Conservation (phyloP, 1,284 basidiomycete genomes). For the Tilletiopsis washingtonensis region DNA sequence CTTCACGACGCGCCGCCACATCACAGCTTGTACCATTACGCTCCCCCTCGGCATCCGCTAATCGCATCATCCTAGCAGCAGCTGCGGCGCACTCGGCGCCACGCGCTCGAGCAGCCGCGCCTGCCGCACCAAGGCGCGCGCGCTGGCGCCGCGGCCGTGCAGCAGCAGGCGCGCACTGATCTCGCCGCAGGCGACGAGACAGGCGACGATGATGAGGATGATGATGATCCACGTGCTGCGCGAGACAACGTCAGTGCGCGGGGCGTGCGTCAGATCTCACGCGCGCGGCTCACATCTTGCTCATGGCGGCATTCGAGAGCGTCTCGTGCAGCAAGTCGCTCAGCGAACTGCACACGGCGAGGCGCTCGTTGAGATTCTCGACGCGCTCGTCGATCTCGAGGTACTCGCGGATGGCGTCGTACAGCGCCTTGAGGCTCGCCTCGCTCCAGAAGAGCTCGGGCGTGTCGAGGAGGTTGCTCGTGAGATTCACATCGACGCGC, state of each 20-base stretch:
- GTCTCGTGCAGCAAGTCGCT: conserved; percentile 79
- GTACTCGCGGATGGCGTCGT: conserved; percentile 88
- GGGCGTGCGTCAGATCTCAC: background rate
- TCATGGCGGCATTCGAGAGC: conserved; percentile 78
- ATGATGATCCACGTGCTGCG: conserved; percentile 77
- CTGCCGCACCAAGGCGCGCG: background rate
- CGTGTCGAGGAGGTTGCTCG: conserved; percentile 83
- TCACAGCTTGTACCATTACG: no score
- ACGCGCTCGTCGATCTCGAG: conserved; percentile 83
- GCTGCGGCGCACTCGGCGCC: no score
- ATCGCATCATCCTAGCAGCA: no score
- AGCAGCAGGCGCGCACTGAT: conserved; percentile 72
- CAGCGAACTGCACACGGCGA: conserved; percentile 68
- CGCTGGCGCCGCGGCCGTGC: conserved; percentile 29
- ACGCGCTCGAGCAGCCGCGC: no score
- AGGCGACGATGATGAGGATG: conserved; percentile 82
- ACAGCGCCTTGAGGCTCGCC: conserved; percentile 76
- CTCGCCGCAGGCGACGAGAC: conserved; percentile 77
- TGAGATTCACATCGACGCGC: conserved; percentile 80
- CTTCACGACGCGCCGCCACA: no score
- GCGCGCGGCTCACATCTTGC: conserved; percentile 32
- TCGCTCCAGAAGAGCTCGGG: conserved; percentile 94
- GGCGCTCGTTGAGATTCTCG: conserved; percentile 76
- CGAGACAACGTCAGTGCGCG: background rate
- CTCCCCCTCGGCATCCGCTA: no score